Conservation (phyloP, 1,139 yeast genomes). For the Blastobotrys arbuscula region DNA sequence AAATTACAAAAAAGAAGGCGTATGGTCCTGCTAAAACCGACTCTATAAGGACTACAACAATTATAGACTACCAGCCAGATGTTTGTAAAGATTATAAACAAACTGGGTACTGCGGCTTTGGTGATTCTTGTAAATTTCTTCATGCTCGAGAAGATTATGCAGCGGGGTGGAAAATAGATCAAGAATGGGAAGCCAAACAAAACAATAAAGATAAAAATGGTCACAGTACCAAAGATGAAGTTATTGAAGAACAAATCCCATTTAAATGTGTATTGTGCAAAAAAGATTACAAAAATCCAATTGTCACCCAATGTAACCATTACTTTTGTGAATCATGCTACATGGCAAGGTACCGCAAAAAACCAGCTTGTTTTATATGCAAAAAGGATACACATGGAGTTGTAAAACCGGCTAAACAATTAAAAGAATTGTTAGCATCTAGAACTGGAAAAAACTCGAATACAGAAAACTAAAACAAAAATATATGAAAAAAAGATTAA, state of each 20-base stretch:
- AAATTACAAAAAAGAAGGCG: constrained; percentile 17
- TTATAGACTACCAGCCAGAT: constrained; percentile 90
- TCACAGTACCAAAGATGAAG: constrained; percentile 17
- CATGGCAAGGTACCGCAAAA: constrained; percentile 43
- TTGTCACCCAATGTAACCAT: constrained; percentile 62
- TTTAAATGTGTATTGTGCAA: constrained; percentile 64
- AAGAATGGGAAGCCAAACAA: constrained; percentile 59
- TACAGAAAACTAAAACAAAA: constrained; percentile 2
- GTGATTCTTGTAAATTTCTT: constrained; percentile 94
- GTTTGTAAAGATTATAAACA: constrained; percentile 89
- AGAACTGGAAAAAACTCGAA: no score
- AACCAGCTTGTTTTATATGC: constrained; percentile 53
- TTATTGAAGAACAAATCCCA: constrained; percentile 38
- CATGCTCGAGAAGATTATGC: constrained; percentile 85
- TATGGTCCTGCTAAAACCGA: constrained; percentile 33
- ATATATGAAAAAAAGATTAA: not conserved
- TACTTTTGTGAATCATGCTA: constrained; percentile 64
- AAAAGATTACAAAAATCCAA: constrained; percentile 50
- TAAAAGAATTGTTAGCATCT: constrained; percentile 11
- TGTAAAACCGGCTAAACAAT: constrained; percentile 25
- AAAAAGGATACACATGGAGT: constrained; percentile 29
- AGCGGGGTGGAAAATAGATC: constrained; percentile 61
- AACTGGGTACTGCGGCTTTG: constrained; percentile 95
- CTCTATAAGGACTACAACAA: constrained; percentile 58
- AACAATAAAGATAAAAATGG: constrained; percentile 8